Percentiles rank a stretch among this genome's conserved stretches.
phyloP scores from a whole-genome alignment of 2,329 filamentous ascomycete species.

The Penicillium sp. region DNA sequence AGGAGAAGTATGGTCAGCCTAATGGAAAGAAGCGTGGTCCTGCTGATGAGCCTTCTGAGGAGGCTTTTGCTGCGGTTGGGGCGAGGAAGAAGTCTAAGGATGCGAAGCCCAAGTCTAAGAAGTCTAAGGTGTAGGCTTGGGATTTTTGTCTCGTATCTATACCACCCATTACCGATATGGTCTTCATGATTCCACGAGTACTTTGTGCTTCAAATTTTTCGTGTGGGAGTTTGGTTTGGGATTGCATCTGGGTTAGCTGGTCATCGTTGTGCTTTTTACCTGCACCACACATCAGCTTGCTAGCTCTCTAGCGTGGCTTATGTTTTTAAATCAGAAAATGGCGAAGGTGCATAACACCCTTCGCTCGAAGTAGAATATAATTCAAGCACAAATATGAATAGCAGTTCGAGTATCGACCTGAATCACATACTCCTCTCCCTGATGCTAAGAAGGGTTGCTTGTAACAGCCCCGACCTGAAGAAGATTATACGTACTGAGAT shows the following conservation, averaged over 20 bases:
- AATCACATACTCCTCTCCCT: no score
- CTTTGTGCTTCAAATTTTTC: neutral
- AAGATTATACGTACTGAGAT: no score
- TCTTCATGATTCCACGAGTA: neutral
- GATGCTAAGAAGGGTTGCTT: no score
- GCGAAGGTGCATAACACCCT: neutral
- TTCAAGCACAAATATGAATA: no score
- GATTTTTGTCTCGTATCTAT: neutral
- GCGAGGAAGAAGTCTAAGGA: slow-evolving; percentile 43
- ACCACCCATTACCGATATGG: neutral
- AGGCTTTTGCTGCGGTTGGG: slow-evolving; percentile 53
- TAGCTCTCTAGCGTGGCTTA: neutral
- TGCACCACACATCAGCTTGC: neutral
- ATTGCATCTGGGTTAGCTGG: neutral
- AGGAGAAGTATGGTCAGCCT: slow-evolving; percentile 69
- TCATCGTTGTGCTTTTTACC: neutral
- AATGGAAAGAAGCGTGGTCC: slow-evolving; percentile 44
- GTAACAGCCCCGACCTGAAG: no score
- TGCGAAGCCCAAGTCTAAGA: slow-evolving; percentile 34
- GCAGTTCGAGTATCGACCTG: no score
- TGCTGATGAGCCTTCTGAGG: slow-evolving; percentile 61
- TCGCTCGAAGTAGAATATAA: no score
- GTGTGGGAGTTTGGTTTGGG: neutral
- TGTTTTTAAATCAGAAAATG: neutral
- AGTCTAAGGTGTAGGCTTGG: slow-evolving; percentile 22